phyloP scores from a whole-genome alignment of 2,329 filamentous ascomycete species.

The Metarhizium anisopliae region DNA sequence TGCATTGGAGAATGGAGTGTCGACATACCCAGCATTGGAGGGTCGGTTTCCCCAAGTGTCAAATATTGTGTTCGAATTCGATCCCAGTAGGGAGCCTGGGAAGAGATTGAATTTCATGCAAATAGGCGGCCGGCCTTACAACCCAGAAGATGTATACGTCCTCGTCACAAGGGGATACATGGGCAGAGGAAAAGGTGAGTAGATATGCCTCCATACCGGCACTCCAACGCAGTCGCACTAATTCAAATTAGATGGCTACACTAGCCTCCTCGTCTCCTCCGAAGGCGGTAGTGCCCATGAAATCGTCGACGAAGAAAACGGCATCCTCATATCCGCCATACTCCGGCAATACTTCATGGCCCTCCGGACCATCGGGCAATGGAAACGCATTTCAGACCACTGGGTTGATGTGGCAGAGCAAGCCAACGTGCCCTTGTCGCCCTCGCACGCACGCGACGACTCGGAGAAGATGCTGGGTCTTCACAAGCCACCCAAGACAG shows the following conservation, averaged over 20 bases:
- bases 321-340: constrained; percentile 77
- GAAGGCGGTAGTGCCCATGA: constrained; percentile 72
- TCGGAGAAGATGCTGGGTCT: constrained; percentile 22
- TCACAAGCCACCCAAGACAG: constrained; percentile 7
- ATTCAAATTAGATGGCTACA: constrained; percentile 58
- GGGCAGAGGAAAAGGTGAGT: constrained; percentile 62
- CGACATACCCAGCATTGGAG: constrained; percentile 73
- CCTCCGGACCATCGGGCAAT: constrained; percentile 69
- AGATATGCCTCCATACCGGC: background rate
- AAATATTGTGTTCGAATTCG: constrained; percentile 68
- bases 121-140: constrained; percentile 52
- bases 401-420: constrained; percentile 58
- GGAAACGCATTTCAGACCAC: constrained; percentile 64
- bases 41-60: constrained; percentile 80
- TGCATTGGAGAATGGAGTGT: constrained; percentile 80
- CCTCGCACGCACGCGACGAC: constrained; percentile 23
- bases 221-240: no score
- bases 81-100: constrained; percentile 50
- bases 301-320: constrained; percentile 77
- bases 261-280: constrained; percentile 62
- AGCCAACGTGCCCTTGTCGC: constrained; percentile 35
- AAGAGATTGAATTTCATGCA: constrained; percentile 54
- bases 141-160: constrained; percentile 56
- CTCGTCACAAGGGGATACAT: constrained; percentile 83
- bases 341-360: constrained; percentile 88